These are phyloP conservation scores for Hygrophorus pudorinus DNA, from an alignment of 768 basidiomycete genomes.

Conservation along the genomic window DNA sequence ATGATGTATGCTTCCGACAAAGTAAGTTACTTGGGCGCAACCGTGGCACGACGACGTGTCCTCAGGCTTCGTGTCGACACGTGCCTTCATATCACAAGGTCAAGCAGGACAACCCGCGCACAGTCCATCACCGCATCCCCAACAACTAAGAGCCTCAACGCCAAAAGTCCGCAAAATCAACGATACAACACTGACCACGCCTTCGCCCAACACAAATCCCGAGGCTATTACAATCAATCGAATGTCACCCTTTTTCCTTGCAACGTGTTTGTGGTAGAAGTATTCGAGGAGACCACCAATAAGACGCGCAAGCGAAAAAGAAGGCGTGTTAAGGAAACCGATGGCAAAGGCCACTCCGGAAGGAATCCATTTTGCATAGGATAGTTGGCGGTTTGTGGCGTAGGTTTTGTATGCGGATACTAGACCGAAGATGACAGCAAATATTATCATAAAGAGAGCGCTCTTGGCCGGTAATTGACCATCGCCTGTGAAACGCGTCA, in stretches of 20 bases:
- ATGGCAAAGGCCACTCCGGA: constrained; percentile 94
- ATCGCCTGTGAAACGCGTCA: constrained; percentile 41
- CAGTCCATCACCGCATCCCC: constrained; percentile 72
- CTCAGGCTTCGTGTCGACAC: too few relatives aligned
- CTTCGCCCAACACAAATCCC: constrained; percentile 94
- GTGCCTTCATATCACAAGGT: too few relatives aligned
- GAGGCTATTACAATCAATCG: constrained; percentile 80
- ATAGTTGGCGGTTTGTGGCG: constrained; percentile 34
- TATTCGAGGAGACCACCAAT: constrained; percentile 81
- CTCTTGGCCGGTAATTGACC: constrained; percentile 75
- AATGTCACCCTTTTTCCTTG: constrained; percentile 51
- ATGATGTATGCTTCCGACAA: constrained; percentile 21
- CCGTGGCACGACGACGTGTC: neutral
- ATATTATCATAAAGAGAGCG: constrained; percentile 67
- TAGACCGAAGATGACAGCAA: constrained; percentile 60
- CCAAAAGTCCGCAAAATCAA: constrained; percentile 68
- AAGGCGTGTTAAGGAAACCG: constrained; percentile 92
- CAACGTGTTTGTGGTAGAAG: constrained; percentile 44
- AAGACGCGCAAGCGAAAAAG: constrained; percentile 85
- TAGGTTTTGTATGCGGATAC: constrained; percentile 61
- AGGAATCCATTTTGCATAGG: constrained; percentile 72
- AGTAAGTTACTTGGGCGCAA: too few relatives aligned
- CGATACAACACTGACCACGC: constrained; percentile 76
- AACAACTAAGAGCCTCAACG: constrained; percentile 69
- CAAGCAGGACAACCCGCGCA: constrained; percentile 55